Evolutionary conservation across 345 rosid species (phyloP).

Genomic region (Clarkia xantiana): DNA sequence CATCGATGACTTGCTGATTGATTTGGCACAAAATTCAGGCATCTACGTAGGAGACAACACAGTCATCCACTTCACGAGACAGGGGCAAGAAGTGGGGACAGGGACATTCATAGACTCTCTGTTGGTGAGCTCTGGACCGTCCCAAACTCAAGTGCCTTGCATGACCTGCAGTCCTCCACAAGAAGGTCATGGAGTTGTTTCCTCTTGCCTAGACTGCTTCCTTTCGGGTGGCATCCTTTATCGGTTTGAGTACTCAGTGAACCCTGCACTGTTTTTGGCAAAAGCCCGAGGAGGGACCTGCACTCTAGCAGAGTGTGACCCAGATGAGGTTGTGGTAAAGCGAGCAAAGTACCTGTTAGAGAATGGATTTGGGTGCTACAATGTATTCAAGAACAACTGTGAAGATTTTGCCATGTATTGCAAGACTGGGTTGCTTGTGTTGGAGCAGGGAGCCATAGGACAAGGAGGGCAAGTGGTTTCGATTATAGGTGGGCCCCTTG

Average conservation of each 20-base stretch:
- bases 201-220: conserved; percentile 75
- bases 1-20: too few relatives aligned
- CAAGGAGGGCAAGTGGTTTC: conserved; percentile 82
- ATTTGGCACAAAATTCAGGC: conserved; percentile 19
- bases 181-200: conserved; percentile 56
- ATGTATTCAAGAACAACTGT: conserved; percentile 67
- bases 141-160: conserved; percentile 32
- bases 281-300: conserved; percentile 93
- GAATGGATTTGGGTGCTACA: conserved; percentile 77
- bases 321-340: conserved; percentile 34
- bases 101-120: conserved; percentile 65
- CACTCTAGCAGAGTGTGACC: conserved; percentile 56
- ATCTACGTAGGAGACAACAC: conserved; percentile 67
- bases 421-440: conserved; percentile 59
- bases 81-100: conserved; percentile 80
- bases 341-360: conserved; percentile 68
- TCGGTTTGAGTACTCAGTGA: conserved; percentile 64
- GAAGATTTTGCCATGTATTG: conserved; percentile 81
- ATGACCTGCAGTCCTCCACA: conserved; percentile 38
- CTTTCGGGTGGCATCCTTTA: conserved; percentile 66
- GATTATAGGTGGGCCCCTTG: conserved; percentile 67
- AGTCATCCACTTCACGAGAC: conserved; percentile 76
- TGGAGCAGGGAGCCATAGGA: conserved; percentile 46
- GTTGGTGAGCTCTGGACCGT: conserved; percentile 54
- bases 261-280: conserved; percentile 55